Conservation (phyloP, 768 basidiomycete species). For the Pleurotus ostreatus region DNA sequence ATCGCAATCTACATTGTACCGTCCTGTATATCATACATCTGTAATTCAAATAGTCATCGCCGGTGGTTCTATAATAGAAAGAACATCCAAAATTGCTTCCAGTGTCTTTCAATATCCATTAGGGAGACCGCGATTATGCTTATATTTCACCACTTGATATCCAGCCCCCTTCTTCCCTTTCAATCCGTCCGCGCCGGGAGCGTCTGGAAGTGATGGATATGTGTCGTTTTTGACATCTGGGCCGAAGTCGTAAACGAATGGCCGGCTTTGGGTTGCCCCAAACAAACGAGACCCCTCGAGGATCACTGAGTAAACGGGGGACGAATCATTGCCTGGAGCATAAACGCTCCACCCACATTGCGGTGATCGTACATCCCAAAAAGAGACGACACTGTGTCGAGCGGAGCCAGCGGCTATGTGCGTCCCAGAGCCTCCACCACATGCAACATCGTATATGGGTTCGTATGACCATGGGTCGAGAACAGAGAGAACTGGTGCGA, state of each 20-base stretch:
- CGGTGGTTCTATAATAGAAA: not conserved
- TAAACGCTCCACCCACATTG: conserved; percentile 71
- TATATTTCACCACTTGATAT: conserved; percentile 25
- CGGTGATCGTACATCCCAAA: conserved; percentile 76
- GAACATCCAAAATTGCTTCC: not conserved
- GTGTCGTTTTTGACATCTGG: conserved; percentile 53
- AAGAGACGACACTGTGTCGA: conserved; percentile 70
- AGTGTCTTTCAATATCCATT: not conserved
- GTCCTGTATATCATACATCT: not conserved
- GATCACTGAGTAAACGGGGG: conserved; percentile 72
- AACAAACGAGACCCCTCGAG: conserved; percentile 78
- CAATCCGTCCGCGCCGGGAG: conserved; percentile 26
- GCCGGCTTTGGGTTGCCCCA: conserved; percentile 71
- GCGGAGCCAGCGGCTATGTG: conserved; percentile 76
- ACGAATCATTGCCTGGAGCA: conserved; percentile 74
- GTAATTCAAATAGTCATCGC: not conserved
- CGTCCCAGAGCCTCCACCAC: conserved; percentile 63
- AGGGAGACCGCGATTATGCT: conserved; percentile 16
- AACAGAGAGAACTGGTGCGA: conserved; percentile 56
- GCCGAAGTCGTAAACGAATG: conserved; percentile 81
- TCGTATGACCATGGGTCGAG: conserved; percentile 67
- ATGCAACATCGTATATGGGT: conserved; percentile 72
- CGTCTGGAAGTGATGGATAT: conserved; percentile 33
- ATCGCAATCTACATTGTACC: conserved; percentile 8
- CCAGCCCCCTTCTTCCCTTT: conserved; percentile 23